Percentiles rank a stretch among this genome's conserved stretches.
Conservation (phyloP, 176 grass and related monocot species). For the Juncus effusus region DNA sequence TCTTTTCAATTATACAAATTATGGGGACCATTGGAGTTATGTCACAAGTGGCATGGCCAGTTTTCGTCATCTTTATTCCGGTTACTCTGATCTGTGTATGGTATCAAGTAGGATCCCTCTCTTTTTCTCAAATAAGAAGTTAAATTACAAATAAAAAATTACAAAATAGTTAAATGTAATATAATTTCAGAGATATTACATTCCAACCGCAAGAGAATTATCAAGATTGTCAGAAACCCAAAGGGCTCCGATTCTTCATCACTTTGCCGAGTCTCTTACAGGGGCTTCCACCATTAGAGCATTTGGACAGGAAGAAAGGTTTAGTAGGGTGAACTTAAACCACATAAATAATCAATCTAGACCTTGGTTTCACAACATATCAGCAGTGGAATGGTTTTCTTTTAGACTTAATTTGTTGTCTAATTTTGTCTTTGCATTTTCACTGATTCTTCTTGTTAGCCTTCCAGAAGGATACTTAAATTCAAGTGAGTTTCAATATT, state of each 20-base stretch:
- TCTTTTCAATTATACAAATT: slow-evolving; percentile 81
- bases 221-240: slow-evolving; percentile 85
- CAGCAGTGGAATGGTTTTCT: slow-evolving; percentile 85
- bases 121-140: neutral
- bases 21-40: slow-evolving; percentile 80
- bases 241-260: slow-evolving; percentile 89
- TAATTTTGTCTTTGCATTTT: slow-evolving; percentile 91
- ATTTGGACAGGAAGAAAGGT: slow-evolving; percentile 68
- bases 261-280: slow-evolving; percentile 82
- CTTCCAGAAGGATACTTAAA: slow-evolving; percentile 96
- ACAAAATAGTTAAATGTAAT: slow-evolving; percentile 7
- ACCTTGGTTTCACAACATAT: slow-evolving; percentile 87
- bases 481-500: slow-evolving; percentile 64
- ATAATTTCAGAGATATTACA: slow-evolving; percentile 76
- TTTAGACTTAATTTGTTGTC: slow-evolving; percentile 87
- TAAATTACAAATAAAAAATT: slow-evolving; percentile 8
- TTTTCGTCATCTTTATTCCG: slow-evolving; percentile 89
- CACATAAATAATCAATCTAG: slow-evolving; percentile 68
- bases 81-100: slow-evolving; percentile 60
- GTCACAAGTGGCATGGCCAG: slow-evolving; percentile 97
- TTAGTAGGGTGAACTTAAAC: slow-evolving; percentile 70
- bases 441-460: slow-evolving; percentile 76
- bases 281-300: slow-evolving; percentile 91
- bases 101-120: slow-evolving; percentile 57
- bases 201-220: slow-evolving; percentile 86